Percentiles rank a stretch among this genome's conserved stretches.
phyloP scores from a whole-genome alignment of 371 early-diverging fungal genomes.

The Mucor circinelloides region DNA sequence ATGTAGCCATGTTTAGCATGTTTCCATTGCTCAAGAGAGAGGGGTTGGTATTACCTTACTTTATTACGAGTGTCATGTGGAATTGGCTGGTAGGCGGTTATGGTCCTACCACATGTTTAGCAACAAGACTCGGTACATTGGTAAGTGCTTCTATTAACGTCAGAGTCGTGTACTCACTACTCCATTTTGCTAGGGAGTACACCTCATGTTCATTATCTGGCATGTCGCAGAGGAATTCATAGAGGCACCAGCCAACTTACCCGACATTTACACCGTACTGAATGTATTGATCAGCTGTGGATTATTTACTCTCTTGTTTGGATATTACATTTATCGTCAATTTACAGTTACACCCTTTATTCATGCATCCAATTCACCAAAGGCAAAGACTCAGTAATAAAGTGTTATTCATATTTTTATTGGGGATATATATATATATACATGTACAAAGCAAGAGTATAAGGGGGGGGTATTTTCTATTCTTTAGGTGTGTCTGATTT shows the following conservation, averaged over 20 bases:
- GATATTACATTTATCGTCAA: constrained; percentile 69
- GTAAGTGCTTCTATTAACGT: neutral
- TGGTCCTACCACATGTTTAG: constrained; percentile 8
- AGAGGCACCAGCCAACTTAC: constrained; percentile 70
- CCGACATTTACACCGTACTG: constrained; percentile 79
- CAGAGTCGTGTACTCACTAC: neutral
- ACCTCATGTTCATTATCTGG: constrained; percentile 55
- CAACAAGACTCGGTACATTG: constrained; percentile 9
- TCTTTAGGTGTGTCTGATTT: neutral
- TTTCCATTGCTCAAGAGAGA: constrained; percentile 85
- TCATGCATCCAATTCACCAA: neutral
- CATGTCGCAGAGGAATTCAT: constrained; percentile 63
- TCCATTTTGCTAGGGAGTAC: constrained; percentile 32
- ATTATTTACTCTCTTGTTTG: constrained; percentile 62
- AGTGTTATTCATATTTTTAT: neutral
- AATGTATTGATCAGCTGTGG: constrained; percentile 75
- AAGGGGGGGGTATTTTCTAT: neutral
- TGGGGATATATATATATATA: neutral
- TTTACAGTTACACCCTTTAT: constrained; percentile 25
- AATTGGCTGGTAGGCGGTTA: constrained; percentile 60
- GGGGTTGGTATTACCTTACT: constrained; percentile 67
- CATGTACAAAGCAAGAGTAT: neutral
- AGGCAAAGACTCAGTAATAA: constrained; percentile 14
- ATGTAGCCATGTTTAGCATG: constrained; percentile 90
- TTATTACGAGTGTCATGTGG: constrained; percentile 65